Base-by-base conservation (phyloP, 495 filamentous ascomycete genomes). In the Aspergillus ostianus region DNA sequence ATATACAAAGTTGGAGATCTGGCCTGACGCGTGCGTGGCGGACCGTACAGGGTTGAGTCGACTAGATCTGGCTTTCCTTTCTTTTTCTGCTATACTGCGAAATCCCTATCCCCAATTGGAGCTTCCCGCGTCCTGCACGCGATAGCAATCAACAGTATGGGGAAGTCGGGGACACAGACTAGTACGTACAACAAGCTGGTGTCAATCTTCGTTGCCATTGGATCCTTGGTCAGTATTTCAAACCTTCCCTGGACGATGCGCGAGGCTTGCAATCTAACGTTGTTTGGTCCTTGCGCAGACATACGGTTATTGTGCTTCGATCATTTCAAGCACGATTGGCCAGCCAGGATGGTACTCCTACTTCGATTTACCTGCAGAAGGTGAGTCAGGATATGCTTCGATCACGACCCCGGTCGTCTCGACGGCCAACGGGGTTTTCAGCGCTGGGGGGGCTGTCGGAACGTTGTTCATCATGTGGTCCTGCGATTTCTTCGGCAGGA, bases 281-380 rank as follows among this genome's bases (percentile, higher is more conserved):
- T 13, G 13, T 18, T 13, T 17, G 21, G 17, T 58, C 19, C 30
- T 26, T n/a, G 7, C 5, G 21, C 45, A 76, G 73, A 76, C 78
- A 20, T 80, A 76, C 56, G 71, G 72, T 32, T 83, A 82, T 65
- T 77, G 80, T 50, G 62, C 79, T 17, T 79, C 80, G 2, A 77
- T 81, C 55, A 81, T 84, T 46, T 65, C 69, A 18, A 80, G 79
- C 47, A 82, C 80, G 0, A 76, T 84, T 56, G 81, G 81, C 21
- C 81, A 82, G 57, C 79, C 79, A 6, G 73, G 73, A 59, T 82
- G 79, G 73, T 83, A 79, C 65, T 63, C 57, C 12, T 78, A 77
- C 65, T 74, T 82, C 59, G 59, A 72, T 20, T 73, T 82, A 0
- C 77, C 79, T 4, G 50, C 54, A 0, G 64, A 70, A 32, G 72